phyloP scores from a whole-genome alignment of 2,329 filamentous ascomycete species.

The Hypoxylon sp. region DNA sequence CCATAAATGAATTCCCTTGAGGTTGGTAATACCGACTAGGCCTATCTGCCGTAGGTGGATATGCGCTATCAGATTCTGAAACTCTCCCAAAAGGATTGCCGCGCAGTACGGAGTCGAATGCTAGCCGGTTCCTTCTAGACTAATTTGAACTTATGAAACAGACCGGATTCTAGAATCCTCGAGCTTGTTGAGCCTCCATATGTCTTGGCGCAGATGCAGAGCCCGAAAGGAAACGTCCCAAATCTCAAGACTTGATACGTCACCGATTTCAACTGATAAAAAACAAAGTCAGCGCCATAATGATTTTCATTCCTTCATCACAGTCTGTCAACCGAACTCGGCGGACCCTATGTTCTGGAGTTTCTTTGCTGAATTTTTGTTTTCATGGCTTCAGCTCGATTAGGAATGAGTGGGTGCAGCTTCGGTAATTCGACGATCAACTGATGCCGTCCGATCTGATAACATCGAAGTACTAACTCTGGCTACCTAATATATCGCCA shows the following conservation, averaged over 20 bases:
- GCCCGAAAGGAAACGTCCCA: not conserved
- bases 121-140: not conserved
- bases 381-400: not conserved
- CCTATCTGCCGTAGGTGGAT: slow-evolving; percentile 1
- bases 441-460: not conserved
- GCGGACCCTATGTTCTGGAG: not conserved
- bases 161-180: not conserved
- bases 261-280: not conserved
- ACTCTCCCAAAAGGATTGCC: not conserved
- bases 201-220: not conserved
- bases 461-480: not conserved
- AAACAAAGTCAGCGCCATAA: not conserved
- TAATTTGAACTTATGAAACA: slow-evolving; percentile 1
- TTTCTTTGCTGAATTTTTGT: not conserved
- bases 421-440: not conserved
- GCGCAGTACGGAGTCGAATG: slow-evolving; percentile 9
- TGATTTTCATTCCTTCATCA: not conserved
- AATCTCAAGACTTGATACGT: not conserved
- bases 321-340: not conserved
- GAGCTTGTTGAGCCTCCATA: not conserved
- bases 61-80: slow-evolving; percentile 9
- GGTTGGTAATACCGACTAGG: slow-evolving; percentile 8
- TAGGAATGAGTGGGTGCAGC: not conserved
- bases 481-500: not conserved
- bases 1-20: not conserved